Evolutionary conservation across 2,329 filamentous ascomycete genomes (phyloP).

Genomic region (Eurotiales sp.): DNA sequence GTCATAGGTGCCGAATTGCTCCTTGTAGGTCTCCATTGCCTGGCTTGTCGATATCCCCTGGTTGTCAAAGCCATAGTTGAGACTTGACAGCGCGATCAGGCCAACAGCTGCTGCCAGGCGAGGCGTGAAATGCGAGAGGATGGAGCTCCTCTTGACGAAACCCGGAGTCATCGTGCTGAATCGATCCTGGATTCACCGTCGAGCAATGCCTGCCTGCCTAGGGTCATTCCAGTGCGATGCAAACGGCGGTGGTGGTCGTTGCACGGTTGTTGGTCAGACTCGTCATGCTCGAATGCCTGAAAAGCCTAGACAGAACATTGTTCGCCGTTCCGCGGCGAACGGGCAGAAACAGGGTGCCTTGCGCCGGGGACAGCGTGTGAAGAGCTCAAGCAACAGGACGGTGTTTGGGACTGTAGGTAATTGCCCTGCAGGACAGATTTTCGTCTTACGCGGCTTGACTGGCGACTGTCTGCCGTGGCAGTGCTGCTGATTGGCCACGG

Average conservation of each 20-base stretch:
- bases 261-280: no score
- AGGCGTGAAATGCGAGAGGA: slow-evolving; percentile 13
- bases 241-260: no score
- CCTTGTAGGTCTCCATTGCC: slow-evolving; percentile 35
- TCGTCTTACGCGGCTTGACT: not conserved
- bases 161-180: not conserved
- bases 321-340: no score
- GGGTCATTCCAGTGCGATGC: not conserved
- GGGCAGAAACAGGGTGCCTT: no score
- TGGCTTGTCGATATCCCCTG: slow-evolving; percentile 36
- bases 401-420: no score
- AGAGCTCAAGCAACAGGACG: no score
- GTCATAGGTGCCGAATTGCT: slow-evolving; percentile 31
- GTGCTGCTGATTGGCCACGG: slow-evolving; percentile 1
- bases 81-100: slow-evolving; percentile 34
- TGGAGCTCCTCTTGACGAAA: slow-evolving; percentile 8
- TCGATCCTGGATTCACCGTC: not conserved
- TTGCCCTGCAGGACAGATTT: no score
- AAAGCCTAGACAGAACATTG: no score
- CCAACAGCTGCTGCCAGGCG: slow-evolving; percentile 12
- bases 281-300: no score
- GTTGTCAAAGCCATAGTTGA: slow-evolving; percentile 43
- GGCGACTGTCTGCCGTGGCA: no score
- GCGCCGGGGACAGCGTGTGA: no score
- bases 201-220: not conserved